Evolutionary conservation across 495 filamentous ascomycete genomes (phyloP).

Genomic region (Parmelia sp.): DNA sequence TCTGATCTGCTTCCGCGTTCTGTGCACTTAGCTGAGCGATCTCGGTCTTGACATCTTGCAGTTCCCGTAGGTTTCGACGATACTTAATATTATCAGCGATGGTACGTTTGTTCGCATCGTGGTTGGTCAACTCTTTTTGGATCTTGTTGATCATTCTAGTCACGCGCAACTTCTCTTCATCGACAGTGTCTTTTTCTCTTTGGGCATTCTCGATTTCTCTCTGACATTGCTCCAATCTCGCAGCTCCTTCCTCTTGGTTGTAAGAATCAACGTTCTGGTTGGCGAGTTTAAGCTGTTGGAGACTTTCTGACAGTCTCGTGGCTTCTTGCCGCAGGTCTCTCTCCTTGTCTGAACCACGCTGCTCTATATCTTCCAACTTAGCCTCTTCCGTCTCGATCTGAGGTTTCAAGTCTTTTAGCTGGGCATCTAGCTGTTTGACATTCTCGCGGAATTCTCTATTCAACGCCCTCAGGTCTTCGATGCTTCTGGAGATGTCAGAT

Average conservation of each 20-base stretch:
- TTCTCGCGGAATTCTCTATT: slow-evolving; percentile 60
- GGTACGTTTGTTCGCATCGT: slow-evolving; percentile 68
- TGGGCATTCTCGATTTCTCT: slow-evolving; percentile 62
- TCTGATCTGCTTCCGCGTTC: slow-evolving; percentile 75
- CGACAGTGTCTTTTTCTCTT: slow-evolving; percentile 55
- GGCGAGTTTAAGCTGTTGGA: slow-evolving; percentile 67
- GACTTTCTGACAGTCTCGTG: slow-evolving; percentile 60
- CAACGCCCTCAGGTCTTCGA: slow-evolving; percentile 64
- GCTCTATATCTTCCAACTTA: slow-evolving; percentile 65
- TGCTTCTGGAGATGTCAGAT: slow-evolving; percentile 53
- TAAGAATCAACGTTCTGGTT: slow-evolving; percentile 77
- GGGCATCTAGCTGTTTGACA: slow-evolving; percentile 58
- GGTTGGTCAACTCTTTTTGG: slow-evolving; percentile 67
- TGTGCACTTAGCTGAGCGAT: slow-evolving; percentile 71
- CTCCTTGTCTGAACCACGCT: slow-evolving; percentile 65
- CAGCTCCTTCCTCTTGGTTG: slow-evolving; percentile 64
- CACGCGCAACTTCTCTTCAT: slow-evolving; percentile 60
- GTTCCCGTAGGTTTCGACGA: slow-evolving; percentile 61
- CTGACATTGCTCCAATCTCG: slow-evolving; percentile 61
- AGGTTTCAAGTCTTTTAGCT: slow-evolving; percentile 64
- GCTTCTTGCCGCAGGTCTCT: slow-evolving; percentile 66
- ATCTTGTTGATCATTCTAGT: slow-evolving; percentile 68
- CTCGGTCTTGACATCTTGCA: slow-evolving; percentile 59
- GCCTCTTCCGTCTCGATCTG: slow-evolving; percentile 66
- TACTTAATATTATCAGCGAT: slow-evolving; percentile 84